Conservation (phyloP, 352 stramenopile genomes). For the Phytophthora melonis region DNA sequence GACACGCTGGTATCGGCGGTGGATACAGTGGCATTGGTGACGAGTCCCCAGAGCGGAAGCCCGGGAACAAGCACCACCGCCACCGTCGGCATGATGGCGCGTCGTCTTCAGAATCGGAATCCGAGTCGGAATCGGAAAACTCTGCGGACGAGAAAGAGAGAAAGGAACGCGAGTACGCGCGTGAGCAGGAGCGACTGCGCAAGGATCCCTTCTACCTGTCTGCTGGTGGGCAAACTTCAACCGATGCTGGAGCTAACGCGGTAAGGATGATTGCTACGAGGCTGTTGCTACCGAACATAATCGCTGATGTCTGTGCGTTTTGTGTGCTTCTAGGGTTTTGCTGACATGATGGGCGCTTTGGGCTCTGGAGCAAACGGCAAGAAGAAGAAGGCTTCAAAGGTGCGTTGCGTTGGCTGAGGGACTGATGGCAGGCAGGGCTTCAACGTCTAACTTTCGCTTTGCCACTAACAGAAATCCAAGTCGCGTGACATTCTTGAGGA, state of each 20-base stretch:
- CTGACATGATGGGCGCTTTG: slow-evolving; percentile 84
- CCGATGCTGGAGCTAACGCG: slow-evolving; percentile 50
- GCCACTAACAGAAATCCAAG: slow-evolving; percentile 46
- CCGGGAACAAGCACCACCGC: slow-evolving; percentile 46
- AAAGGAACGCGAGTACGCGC: slow-evolving; percentile 49
- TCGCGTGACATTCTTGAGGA: slow-evolving; percentile 70
- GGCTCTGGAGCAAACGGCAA: slow-evolving; percentile 66
- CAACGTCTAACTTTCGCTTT: not conserved
- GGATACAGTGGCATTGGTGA: slow-evolving; percentile 49
- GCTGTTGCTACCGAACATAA: not conserved
- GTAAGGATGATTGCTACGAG: slow-evolving; percentile 14
- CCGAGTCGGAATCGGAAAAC: slow-evolving; percentile 40
- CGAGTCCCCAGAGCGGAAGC: slow-evolving; percentile 59
- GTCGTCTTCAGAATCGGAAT: slow-evolving; percentile 48
- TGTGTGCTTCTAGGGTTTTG: slow-evolving; percentile 57
- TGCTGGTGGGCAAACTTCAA: slow-evolving; percentile 26
- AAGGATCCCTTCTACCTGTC: slow-evolving; percentile 88
- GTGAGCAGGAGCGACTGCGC: slow-evolving; percentile 73
- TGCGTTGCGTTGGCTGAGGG: slow-evolving; percentile 27
- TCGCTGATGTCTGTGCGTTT: slow-evolving; percentile 21
- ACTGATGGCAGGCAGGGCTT: too few relatives aligned
- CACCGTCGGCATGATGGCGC: slow-evolving; percentile 23
- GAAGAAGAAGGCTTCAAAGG: slow-evolving; percentile 78
- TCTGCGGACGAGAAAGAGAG: slow-evolving; percentile 56
- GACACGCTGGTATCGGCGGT: slow-evolving; percentile 39